A percentile compares a stretch with the other conserved stretches of the same genome.
These are phyloP conservation scores for Puccinia novopanici DNA, from an alignment of 1,284 basidiomycete genomes.

Conservation along the genomic window DNA sequence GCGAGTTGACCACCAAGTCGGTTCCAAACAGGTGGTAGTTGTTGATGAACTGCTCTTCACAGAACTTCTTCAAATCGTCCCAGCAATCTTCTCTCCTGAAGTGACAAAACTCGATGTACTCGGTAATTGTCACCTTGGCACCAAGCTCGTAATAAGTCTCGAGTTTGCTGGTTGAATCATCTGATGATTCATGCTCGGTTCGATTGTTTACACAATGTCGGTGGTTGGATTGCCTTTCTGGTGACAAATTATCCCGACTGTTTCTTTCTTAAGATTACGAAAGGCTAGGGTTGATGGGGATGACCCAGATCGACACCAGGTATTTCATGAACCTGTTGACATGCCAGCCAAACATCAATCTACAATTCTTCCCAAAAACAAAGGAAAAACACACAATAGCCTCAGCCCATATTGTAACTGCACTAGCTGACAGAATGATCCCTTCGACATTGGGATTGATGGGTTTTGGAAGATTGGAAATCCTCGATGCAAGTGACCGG, in stretches of 20 bases:
- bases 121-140: neutral
- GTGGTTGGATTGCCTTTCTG: neutral
- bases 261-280: neutral
- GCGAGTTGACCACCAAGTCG: neutral
- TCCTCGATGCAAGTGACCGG: neutral
- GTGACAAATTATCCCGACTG: neutral
- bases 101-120: neutral
- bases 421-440: neutral
- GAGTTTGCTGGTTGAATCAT: neutral
- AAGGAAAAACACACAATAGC: neutral
- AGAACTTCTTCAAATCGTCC: neutral
- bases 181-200: neutral
- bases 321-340: neutral
- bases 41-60: neutral
- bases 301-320: neutral
- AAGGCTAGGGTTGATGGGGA: neutral
- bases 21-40: neutral
- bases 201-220: too few species aligned
- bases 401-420: neutral
- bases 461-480: neutral
- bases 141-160: neutral
- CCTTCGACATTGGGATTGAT: neutral
- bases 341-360: neutral
- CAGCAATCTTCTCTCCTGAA: neutral
- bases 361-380: too few species aligned